Base-by-base conservation (phyloP, 2,329 filamentous ascomycete genomes). In the Gaeumannomyces tritici region DNA sequence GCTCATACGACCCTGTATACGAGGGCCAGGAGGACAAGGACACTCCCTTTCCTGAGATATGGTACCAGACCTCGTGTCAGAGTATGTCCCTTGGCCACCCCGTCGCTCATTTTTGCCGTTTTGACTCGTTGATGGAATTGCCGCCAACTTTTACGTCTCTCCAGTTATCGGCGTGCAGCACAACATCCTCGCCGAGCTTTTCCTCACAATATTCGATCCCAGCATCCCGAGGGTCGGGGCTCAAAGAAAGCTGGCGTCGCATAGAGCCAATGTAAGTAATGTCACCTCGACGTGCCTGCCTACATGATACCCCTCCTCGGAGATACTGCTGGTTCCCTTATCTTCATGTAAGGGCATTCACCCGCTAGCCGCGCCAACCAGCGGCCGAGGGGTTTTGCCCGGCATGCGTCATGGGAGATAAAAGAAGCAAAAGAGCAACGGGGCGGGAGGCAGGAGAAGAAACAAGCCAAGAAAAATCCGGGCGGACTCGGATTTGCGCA, bases 161-260 rank as follows among this genome's bases (percentile, higher is more conserved):
- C 28, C 63, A 82, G 83, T 85, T 6, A 82, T 84, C 11, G 85
- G 84, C 0, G 74, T 84, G 21, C 84, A 85, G 61, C 84, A 87
- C 69, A 80, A 84, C 66, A 80, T 85, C 62, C 75, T 88, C 3
- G 82, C 83, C 0, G 76, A 79, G 55, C 78, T 87, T 7, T 78
- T 88, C 35, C 75, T 88, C 1, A 73, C 78, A 24, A 80, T 81
- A 27, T 83, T 84, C 65, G 79, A 86, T 67, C 83, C 82, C 0
- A 79, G 73, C 9, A 73, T 81, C 2, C 83, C 82, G 0, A 75
- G 76, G 55, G 71, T 85, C 1, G 83, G 81, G 65, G 71, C 55
- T 66, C 76, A 64, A 65, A 72, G 65, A 62, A 72, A 70, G 63
- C 72, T 70, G 62, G 76, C 76, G 18, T 69, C 77, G 24, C 70